Conservation (phyloP, 139 green algal species). For the Chloropicon primus region DNA sequence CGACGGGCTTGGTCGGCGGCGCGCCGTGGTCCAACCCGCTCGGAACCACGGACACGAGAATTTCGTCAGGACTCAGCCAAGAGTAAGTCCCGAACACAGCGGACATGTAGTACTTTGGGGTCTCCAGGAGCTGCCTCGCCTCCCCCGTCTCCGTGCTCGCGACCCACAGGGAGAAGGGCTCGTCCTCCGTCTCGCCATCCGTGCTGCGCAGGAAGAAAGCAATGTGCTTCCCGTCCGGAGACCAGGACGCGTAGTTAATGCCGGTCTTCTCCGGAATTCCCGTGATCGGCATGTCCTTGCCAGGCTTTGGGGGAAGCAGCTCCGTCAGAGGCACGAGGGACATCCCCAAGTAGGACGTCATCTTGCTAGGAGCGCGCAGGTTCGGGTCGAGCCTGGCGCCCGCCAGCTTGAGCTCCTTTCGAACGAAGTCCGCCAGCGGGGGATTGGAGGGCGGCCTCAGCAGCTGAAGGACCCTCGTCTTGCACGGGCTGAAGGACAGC, state of each 20-base stretch:
- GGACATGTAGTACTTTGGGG: not conserved
- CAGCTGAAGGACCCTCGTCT: slow-evolving; percentile 57
- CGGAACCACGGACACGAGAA: not conserved
- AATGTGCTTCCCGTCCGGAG: slow-evolving; percentile 44
- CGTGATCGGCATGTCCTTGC: slow-evolving; percentile 28
- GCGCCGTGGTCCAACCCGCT: not conserved
- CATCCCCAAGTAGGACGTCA: slow-evolving; percentile 11
- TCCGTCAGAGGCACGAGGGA: slow-evolving; percentile 12
- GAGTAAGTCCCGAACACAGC: not conserved
- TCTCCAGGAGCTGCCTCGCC: slow-evolving; percentile 36
- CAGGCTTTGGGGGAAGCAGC: slow-evolving; percentile 1
- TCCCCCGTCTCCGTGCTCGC: slow-evolving; percentile 50
- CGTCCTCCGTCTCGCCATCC: slow-evolving; percentile 29
- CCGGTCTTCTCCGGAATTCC: slow-evolving; percentile 52
- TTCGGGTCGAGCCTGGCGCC: slow-evolving; percentile 40
- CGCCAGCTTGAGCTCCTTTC: slow-evolving; percentile 87
- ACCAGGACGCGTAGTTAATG: slow-evolving; percentile 73
- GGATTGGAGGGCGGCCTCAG: slow-evolving; percentile 56
- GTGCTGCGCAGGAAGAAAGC: slow-evolving; percentile 69
- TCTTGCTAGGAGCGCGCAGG: slow-evolving; percentile 8
- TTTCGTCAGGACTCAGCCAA: not conserved
- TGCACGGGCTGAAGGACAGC: slow-evolving; percentile 68
- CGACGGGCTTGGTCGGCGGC: slow-evolving; percentile 18
- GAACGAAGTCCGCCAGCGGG: slow-evolving; percentile 74
- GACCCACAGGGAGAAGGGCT: slow-evolving; percentile 74